These are phyloP conservation scores for Niveomyces coronatus DNA, from an alignment of 2,329 filamentous ascomycete genomes.

Conservation along the genomic window DNA sequence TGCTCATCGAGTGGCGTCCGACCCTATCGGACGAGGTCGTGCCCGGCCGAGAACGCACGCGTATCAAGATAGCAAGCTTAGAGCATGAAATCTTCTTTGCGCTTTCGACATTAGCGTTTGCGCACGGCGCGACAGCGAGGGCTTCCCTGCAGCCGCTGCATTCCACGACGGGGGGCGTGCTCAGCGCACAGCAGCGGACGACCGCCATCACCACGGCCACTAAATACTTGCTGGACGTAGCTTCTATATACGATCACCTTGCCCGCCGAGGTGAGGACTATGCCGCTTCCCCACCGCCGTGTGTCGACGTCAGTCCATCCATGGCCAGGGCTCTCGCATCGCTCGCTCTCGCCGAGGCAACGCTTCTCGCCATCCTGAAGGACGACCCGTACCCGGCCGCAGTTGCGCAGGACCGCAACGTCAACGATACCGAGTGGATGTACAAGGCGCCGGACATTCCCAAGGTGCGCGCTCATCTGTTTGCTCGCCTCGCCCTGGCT, in stretches of 20 bases:
- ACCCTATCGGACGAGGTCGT: constrained; percentile 59
- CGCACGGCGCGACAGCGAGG: constrained; percentile 63
- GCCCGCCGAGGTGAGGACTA: constrained; percentile 40
- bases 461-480: constrained; percentile 79
- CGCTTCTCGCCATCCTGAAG: constrained; percentile 79
- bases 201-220: constrained; percentile 64
- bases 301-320: constrained; percentile 42
- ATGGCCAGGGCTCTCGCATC: constrained; percentile 47
- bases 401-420: constrained; percentile 72
- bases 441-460: constrained; percentile 80
- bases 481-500: constrained; percentile 77
- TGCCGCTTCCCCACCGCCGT: constrained; percentile 29
- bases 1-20: constrained; percentile 73
- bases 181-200: constrained; percentile 55
- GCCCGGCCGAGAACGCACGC: constrained; percentile 51
- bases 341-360: constrained; percentile 77
- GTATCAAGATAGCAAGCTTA: constrained; percentile 62
- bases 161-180: constrained; percentile 48
- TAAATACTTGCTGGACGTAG: constrained; percentile 65
- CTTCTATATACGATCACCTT: constrained; percentile 67
- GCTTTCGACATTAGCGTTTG: constrained; percentile 65
- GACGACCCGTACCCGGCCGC: constrained; percentile 86
- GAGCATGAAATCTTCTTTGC: constrained; percentile 78
- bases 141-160: constrained; percentile 65
- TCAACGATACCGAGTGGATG: constrained; percentile 91